Conservation (phyloP, 1,139 yeast genomes). For the Geotrichum fermentans region DNA sequence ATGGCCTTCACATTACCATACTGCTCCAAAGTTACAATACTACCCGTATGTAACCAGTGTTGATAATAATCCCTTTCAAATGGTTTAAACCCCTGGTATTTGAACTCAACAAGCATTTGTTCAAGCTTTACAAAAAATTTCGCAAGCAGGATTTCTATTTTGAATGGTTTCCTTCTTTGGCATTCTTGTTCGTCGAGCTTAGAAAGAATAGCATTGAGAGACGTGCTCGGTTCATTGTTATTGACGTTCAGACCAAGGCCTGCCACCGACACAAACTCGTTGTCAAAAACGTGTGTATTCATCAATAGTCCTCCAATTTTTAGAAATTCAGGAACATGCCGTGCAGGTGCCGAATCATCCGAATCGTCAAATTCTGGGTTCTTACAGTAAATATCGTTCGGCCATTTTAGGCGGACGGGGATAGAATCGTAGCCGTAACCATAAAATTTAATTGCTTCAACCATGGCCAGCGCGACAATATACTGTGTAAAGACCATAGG, state of each 20-base stretch:
- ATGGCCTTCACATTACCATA: conserved; percentile 53
- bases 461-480: conserved; percentile 73
- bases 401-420: conserved; percentile 91
- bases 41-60: conserved; percentile 79
- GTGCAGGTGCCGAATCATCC: not conserved
- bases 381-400: conserved; percentile 81
- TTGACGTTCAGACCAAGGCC: conserved; percentile 92
- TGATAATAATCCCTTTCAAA: conserved; percentile 70
- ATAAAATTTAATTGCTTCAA: conserved; percentile 67
- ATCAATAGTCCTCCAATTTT: conserved; percentile 84
- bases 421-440: conserved; percentile 54
- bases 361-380: conserved; percentile 44
- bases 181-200: conserved; percentile 48
- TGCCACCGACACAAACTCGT: conserved; percentile 55
- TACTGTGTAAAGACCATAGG: conserved; percentile 82
- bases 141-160: conserved; percentile 65
- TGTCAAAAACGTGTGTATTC: conserved; percentile 61
- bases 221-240: conserved; percentile 76
- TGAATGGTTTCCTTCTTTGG: conserved; percentile 33
- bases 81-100: conserved; percentile 59
- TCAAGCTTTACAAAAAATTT: conserved; percentile 61
- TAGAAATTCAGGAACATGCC: conserved; percentile 43
- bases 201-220: conserved; percentile 67
- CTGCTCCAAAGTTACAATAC: conserved; percentile 48
- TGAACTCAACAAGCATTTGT: conserved; percentile 54